Percentiles rank a stretch among this genome's conserved stretches.
Conservation (phyloP, 352 stramenopile genomes). For the Phytophthora sp. region DNA sequence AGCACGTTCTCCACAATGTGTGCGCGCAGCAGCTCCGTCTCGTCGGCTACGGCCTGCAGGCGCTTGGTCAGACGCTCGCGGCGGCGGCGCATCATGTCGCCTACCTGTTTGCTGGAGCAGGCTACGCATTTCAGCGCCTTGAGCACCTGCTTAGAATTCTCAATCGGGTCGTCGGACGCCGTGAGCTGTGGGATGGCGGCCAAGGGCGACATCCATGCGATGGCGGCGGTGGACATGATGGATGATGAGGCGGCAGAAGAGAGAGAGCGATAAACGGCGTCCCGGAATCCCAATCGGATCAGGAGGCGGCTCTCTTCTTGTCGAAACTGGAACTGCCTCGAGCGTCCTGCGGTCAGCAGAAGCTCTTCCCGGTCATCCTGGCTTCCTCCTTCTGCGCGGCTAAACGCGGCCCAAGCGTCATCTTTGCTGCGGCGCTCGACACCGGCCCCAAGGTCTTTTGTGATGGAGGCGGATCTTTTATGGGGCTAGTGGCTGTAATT, state of each 20-base stretch:
- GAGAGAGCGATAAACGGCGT: neutral
- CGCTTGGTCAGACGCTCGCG: conserved; percentile 53
- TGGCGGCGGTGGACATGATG: conserved; percentile 38
- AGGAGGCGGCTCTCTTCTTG: conserved; percentile 14
- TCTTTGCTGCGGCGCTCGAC: conserved; percentile 10
- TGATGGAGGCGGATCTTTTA: conserved; percentile 3
- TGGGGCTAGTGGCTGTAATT: conserved; percentile 1
- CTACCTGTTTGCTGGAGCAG: conserved; percentile 66
- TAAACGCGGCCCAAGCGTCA: conserved; percentile 14
- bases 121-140: conserved; percentile 73
- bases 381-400: neutral
- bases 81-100: conserved; percentile 60
- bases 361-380: conserved; percentile 3
- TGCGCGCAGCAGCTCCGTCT: conserved; percentile 59
- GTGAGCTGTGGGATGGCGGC: conserved; percentile 35
- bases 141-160: conserved; percentile 65
- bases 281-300: conserved; percentile 20
- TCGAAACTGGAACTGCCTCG: conserved; percentile 17
- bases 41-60: conserved; percentile 47
- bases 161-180: conserved; percentile 36
- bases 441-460: neutral
- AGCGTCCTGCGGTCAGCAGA: conserved; percentile 6
- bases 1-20: conserved; percentile 62
- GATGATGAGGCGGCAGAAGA: neutral
- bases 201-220: conserved; percentile 42